Conservation (phyloP, 345 rosid species). For the Linum trigynum region DNA sequence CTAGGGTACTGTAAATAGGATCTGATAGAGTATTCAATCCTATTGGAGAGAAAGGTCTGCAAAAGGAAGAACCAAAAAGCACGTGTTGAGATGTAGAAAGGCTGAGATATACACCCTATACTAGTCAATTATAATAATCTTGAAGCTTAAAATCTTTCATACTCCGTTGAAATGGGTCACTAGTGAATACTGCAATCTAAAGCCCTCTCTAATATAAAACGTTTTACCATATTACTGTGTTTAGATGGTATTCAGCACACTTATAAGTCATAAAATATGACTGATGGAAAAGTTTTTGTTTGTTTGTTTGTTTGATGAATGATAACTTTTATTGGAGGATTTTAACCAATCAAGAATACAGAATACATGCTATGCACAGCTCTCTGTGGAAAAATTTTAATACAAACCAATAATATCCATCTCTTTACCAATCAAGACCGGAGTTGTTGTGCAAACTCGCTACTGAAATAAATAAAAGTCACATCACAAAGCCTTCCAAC, state of each 20-base stretch:
- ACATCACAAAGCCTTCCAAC: too few species aligned
- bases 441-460: too few species aligned
- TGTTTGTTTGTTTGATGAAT: too few species aligned
- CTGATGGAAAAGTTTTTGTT: background rate
- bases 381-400: too few species aligned
- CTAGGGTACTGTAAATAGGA: conserved; percentile 14
- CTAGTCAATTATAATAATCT: background rate
- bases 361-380: too few species aligned
- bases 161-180: background rate
- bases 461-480: too few species aligned
- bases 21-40: conserved; percentile 32
- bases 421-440: too few species aligned
- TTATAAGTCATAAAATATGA: background rate
- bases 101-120: background rate
- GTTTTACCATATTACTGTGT: background rate
- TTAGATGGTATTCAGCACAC: background rate
- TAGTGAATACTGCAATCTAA: background rate
- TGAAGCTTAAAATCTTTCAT: background rate
- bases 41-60: conserved; percentile 44
- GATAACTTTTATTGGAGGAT: too few species aligned
- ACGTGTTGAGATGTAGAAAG: background rate
- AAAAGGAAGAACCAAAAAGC: conserved; percentile 16
- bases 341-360: too few species aligned
- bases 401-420: too few species aligned
- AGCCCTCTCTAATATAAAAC: background rate